A percentile compares a stretch with the other conserved stretches of the same genome.
These are phyloP conservation scores for Saccharomyces hybrid DNA, from an alignment of 1,139 yeast genomes.

Conservation along the genomic window DNA sequence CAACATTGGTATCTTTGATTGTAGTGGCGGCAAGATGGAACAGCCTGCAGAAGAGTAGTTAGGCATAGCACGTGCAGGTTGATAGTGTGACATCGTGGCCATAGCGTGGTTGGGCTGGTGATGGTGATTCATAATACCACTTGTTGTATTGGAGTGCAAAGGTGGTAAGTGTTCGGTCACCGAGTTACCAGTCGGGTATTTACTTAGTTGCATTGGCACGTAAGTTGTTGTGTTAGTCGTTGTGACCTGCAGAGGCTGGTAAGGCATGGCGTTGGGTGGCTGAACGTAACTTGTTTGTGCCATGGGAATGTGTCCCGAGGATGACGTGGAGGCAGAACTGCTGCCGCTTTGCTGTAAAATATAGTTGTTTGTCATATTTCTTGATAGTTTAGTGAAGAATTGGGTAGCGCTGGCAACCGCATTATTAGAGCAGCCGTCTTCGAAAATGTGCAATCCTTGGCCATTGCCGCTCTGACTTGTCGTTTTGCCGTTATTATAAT, in stretches of 20 bases:
- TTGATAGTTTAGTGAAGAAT: conserved; percentile 23
- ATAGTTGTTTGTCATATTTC: conserved; percentile 17
- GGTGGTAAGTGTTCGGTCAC: neutral
- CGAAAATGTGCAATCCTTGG: neutral
- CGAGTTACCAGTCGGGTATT: neutral
- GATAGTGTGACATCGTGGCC: neutral
- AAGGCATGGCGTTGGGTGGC: neutral
- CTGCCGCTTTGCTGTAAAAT: neutral
- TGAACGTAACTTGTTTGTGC: neutral
- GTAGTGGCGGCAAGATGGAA: conserved; percentile 8
- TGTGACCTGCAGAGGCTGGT: neutral
- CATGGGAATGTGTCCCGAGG: neutral
- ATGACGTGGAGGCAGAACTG: conserved; percentile 3
- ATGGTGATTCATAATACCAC: conserved; percentile 1
- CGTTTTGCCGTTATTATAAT: conserved; percentile 7
- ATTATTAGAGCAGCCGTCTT: neutral
- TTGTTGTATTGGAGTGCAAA: neutral
- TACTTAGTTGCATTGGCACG: neutral
- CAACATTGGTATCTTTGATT: conserved; percentile 5
- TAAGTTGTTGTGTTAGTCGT: neutral
- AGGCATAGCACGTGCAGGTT: neutral
- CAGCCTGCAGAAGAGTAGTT: neutral
- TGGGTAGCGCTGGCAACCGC: conserved; percentile 16
- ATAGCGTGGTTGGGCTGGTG: neutral
- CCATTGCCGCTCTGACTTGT: conserved; percentile 1